Conservation (phyloP, 352 stramenopile genomes). For the Globisporangium apiculatum region DNA sequence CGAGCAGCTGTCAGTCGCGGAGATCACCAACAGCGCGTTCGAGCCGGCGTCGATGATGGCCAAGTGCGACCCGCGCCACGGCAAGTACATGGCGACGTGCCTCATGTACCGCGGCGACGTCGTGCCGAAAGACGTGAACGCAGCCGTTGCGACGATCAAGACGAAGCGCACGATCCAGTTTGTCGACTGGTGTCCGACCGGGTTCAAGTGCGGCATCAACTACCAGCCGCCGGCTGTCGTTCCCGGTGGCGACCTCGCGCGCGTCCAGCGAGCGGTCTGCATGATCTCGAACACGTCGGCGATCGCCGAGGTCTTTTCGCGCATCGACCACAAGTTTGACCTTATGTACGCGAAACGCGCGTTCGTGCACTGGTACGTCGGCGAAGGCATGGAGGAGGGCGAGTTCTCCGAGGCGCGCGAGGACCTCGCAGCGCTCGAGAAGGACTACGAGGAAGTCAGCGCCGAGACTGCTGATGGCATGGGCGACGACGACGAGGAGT, state of each 20-base stretch:
- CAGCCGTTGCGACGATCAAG: slow-evolving; percentile 97
- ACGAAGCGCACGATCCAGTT: slow-evolving; percentile 99
- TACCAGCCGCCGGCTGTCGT: slow-evolving; percentile 97
- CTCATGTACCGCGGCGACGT: slow-evolving; percentile 98
- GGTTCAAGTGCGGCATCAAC: slow-evolving; percentile 99
- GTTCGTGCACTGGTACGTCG: slow-evolving; percentile 99
- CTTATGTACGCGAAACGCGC: slow-evolving; percentile 99
- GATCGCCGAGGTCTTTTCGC: slow-evolving; percentile 96
- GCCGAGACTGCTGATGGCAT: slow-evolving; percentile 96
- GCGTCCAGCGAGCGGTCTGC: slow-evolving; percentile 91
- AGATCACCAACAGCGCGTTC: slow-evolving; percentile 99
- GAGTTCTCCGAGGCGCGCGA: slow-evolving; percentile 99
- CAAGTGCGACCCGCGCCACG: slow-evolving; percentile 98
- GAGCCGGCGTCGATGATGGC: slow-evolving; percentile 98
- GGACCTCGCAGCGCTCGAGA: slow-evolving; percentile 96
- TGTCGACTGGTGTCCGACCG: slow-evolving; percentile 98
- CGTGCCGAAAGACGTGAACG: slow-evolving; percentile 94
- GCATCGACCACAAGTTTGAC: slow-evolving; percentile 99
- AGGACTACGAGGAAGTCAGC: slow-evolving; percentile 99
- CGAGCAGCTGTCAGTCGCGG: slow-evolving; percentile 95
- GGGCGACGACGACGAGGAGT: slow-evolving; percentile 91
- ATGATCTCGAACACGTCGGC: slow-evolving; percentile 97
- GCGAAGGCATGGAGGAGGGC: slow-evolving; percentile 99
- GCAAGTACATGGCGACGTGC: slow-evolving; percentile 99
- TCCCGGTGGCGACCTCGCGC: slow-evolving; percentile 93